phyloP scores from a whole-genome alignment of 225 moss, liverwort and hornwort species.

The Rhytidiadelphus loreus region DNA sequence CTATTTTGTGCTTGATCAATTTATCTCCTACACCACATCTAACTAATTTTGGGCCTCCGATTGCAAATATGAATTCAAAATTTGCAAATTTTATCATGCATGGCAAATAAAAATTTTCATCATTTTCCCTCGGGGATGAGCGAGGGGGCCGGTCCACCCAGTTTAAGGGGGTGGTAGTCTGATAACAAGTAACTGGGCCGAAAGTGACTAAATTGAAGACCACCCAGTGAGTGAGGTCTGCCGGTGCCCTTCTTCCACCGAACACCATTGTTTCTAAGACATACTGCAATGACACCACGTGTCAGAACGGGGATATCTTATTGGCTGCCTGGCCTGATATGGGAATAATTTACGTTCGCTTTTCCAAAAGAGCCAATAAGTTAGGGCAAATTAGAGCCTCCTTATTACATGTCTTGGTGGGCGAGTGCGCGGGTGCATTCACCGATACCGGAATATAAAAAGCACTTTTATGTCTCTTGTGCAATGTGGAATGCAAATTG shows the following conservation, averaged over 20 bases:
- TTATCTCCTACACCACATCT: too few relatives aligned
- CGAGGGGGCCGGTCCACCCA: too few relatives aligned
- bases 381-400: too few relatives aligned
- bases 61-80: too few relatives aligned
- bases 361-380: neutral
- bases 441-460: fast-evolving
- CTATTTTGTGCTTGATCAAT: too few relatives aligned
- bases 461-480: neutral
- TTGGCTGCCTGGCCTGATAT: neutral
- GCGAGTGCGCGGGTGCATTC: neutral
- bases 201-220: neutral
- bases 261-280: neutral
- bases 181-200: neutral
- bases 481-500: too few relatives aligned
- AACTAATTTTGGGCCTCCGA: too few relatives aligned
- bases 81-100: too few relatives aligned
- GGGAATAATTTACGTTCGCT: neutral
- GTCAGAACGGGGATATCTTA: neutral
- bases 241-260: neutral
- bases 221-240: neutral
- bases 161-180: neutral
- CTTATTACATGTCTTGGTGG: too few relatives aligned
- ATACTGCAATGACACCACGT: neutral
- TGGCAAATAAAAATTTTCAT: too few relatives aligned
- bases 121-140: too few relatives aligned